Evolutionary conservation across 495 filamentous ascomycete genomes (phyloP), one percentile per base, ranked within the genome.

Genomic region (Talaromyces ruber): DNA sequence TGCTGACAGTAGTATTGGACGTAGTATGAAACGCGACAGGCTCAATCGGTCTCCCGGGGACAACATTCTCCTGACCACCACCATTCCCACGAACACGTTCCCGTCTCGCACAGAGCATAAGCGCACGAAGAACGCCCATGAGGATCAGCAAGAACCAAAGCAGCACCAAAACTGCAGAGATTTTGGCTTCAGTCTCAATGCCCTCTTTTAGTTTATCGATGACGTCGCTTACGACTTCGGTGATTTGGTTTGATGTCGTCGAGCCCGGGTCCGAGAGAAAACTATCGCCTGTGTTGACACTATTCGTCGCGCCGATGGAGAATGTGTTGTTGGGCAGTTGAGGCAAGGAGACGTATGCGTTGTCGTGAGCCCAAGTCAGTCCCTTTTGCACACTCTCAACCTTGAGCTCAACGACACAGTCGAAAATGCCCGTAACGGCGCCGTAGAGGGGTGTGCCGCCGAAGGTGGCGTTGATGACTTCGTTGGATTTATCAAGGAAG

Each of bases 311-410:
- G 28, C 93, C 93, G 39, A 85, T 76, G 56, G 90, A 92, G 79
- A 98, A 96, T 28, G 88, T 88, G 67, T 97, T 81, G 68, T 90
- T 86, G 26, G 83, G 81, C 30, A 98, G 82, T 22, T 81, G 69
- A 0, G 95, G 94, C 67, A 98, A 88, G 62, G 84, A 75, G 64
- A 98, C 81, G 56, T 95, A 83, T 1, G 95, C 92, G 66, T 97
- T 70, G 65, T 98, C 87, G 61, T 86, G 79, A 32, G 95, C 87
- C 92, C 92, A 98, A 0, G 89, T 95, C 0, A 98, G 83, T 8
- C 88, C 94, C 65, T 87, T 86, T 69, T 98, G 80, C 64, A 98
- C 81, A 11, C 85, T 76, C 14, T 84, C 82, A 62, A 93, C 72
- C 74, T 93, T 93, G 62, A 91, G 71, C n/a, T 80, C 84, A 60